Base-by-base conservation (phyloP, 768 basidiomycete genomes). In the Chalciporus pseudorubinellus region DNA sequence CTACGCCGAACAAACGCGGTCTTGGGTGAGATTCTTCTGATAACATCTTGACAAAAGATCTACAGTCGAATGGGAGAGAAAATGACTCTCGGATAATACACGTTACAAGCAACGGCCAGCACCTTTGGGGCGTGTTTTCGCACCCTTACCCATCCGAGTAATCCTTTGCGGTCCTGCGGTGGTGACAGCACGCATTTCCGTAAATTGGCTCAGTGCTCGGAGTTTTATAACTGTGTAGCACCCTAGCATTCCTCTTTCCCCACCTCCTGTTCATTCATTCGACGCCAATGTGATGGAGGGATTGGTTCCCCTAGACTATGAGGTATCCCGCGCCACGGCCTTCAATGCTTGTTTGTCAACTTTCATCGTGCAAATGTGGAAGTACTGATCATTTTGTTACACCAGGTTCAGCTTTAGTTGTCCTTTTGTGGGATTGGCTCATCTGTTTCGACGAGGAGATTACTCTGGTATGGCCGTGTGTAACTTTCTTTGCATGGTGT, bases 401-500 rank as follows among this genome's bases (percentile, higher is more conserved):
- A 48, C 9, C 24, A 52, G 54, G 46, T 26, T 44, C 44, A 9
- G 55, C 55, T 7, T 19, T 52, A 16, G 24, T 24, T 39, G 22
- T 48, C 24, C 31, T 51, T 41, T 24, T 44, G 16, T 56, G 50
- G 46, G 54, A 57, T 38, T 57, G 54, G 54, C 18, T 57, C 28
- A 26, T 45, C 29, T 52, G 47, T 31, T 45, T 51, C 18, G 50
- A 51, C 34, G n/a, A 52, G 14, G 46, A 52, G 39, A 43, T 57
- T 19, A 38, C 28, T 39, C 48, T 46, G 50, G 41, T 48, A 45
- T 56, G 48, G 47, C 46, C 34, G 46, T 52, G 33, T 34, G 50
- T 51, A 19, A 28, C 26, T 13, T 12, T 45, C 21, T 20, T 3
- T n/a, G 2, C 26, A 6, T 22, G 26, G 9, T 28, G 1, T 41